A percentile compares a stretch with the other conserved stretches of the same genome.
phyloP scores from a whole-genome alignment of 495 filamentous ascomycete genomes.

The Daldinia grandis region DNA sequence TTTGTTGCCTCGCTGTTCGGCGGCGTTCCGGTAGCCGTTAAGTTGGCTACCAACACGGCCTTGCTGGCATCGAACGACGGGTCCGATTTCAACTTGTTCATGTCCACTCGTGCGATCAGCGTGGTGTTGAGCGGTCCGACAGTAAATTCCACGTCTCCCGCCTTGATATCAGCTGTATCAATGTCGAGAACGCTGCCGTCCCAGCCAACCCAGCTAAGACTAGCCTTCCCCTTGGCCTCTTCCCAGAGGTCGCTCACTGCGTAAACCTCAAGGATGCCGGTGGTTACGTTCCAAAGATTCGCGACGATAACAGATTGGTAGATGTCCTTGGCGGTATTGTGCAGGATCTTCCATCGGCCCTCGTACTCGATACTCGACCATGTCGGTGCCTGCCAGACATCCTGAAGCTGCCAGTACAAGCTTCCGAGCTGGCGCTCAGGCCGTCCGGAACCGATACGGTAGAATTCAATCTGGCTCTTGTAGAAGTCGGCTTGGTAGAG shows the following conservation, averaged over 20 bases:
- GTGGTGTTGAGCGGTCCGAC: constrained; percentile 71
- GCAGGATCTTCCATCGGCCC: constrained; percentile 72
- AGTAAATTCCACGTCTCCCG: constrained; percentile 49
- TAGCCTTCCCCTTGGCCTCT: constrained; percentile 37
- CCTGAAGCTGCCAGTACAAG: constrained; percentile 75
- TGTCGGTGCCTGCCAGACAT: constrained; percentile 74
- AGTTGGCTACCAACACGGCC: constrained; percentile 63
- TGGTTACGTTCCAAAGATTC: constrained; percentile 67
- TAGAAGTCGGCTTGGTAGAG: constrained; percentile 75
- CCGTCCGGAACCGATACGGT: constrained; percentile 68
- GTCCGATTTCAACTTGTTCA: constrained; percentile 26
- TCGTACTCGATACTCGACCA: constrained; percentile 73
- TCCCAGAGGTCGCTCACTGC: constrained; percentile 67
- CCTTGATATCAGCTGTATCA: background rate
- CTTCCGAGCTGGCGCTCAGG: constrained; percentile 69
- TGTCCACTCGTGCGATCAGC: constrained; percentile 57
- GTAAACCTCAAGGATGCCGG: constrained; percentile 64
- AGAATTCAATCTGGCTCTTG: constrained; percentile 69
- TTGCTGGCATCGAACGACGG: constrained; percentile 48
- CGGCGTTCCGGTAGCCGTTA: constrained; percentile 61
- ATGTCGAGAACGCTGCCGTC: constrained; percentile 28
- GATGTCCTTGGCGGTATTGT: constrained; percentile 67
- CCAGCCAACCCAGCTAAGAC: constrained; percentile 45
- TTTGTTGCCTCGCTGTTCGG: constrained; percentile 60
- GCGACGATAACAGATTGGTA: constrained; percentile 69